These are phyloP conservation scores for Eremothecium coryli DNA, from an alignment of 1,139 yeast species.

Conservation along the genomic window DNA sequence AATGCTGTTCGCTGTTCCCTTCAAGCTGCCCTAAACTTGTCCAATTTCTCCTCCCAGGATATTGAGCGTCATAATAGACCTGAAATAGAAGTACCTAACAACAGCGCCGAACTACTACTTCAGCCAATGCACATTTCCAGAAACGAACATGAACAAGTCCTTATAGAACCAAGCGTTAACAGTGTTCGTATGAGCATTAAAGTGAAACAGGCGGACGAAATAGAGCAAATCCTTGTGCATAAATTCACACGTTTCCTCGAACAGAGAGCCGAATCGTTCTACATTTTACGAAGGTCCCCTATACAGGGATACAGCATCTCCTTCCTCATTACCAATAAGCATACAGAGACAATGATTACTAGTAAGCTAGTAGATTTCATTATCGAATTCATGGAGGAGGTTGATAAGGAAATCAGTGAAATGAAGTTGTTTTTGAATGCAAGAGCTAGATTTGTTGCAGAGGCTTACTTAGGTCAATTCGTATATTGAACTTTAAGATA, in stretches of 20 bases:
- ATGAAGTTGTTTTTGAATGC: constrained; percentile 96
- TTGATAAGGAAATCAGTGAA: constrained; percentile 96
- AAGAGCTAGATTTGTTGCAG: constrained; percentile 96
- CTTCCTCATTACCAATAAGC: constrained; percentile 85
- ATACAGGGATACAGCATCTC: constrained; percentile 84
- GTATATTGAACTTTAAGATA: constrained; percentile 29
- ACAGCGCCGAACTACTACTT: constrained; percentile 70
- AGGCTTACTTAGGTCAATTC: constrained; percentile 57
- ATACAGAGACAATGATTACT: constrained; percentile 92
- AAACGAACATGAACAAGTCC: constrained; percentile 85
- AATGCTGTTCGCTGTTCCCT: constrained; percentile 90
- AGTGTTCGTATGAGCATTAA: constrained; percentile 81
- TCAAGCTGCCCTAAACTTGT: constrained; percentile 90
- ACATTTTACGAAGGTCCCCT: constrained; percentile 85
- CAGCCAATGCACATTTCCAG: constrained; percentile 88
- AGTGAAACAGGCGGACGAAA: constrained; percentile 96
- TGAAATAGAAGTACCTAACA: constrained; percentile 74
- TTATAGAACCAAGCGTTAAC: constrained; percentile 91
- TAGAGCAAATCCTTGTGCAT: constrained; percentile 87
- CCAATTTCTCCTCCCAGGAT: constrained; percentile 88
- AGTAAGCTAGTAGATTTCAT: constrained; percentile 92
- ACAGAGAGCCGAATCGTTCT: constrained; percentile 90
- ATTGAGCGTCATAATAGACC: constrained; percentile 98
- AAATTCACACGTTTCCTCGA: constrained; percentile 90
- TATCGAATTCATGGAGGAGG: constrained; percentile 98